phyloP scores from a whole-genome alignment of 208 protist species.

The Dictyostelium gargantuum region DNA sequence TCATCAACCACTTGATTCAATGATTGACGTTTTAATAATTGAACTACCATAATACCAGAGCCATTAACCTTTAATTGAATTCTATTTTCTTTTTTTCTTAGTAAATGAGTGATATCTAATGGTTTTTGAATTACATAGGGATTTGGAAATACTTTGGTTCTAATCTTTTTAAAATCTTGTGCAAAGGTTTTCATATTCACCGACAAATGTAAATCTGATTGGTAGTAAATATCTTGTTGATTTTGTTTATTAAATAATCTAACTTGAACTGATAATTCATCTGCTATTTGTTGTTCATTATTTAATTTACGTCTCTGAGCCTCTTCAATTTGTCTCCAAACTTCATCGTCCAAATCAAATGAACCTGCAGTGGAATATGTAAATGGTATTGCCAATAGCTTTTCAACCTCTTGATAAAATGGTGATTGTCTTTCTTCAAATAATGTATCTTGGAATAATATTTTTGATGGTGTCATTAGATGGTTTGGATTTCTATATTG shows the following conservation, averaged over 20 bases:
- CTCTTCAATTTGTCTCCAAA: not conserved
- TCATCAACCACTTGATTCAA: not conserved
- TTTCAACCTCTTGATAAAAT: not conserved
- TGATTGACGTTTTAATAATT: not conserved
- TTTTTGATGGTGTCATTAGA: not conserved
- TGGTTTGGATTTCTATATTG: not conserved
- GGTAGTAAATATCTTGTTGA: not conserved
- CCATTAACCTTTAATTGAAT: not conserved
- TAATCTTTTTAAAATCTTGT: not conserved
- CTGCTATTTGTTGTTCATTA: not conserved
- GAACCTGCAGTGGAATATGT: too few species aligned
- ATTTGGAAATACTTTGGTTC: not conserved
- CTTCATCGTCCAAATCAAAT: not conserved
- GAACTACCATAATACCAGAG: not conserved
- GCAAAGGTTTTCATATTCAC: not conserved
- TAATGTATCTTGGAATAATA: not conserved
- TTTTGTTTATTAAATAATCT: not conserved
- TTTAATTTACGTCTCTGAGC: not conserved
- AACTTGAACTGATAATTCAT: not conserved
- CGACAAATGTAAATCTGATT: not conserved
- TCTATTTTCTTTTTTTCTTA: not conserved
- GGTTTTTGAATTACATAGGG: conserved; percentile 23
- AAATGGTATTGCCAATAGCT: not conserved
- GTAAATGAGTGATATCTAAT: conserved; percentile 4
- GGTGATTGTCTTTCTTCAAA: not conserved